Evolutionary conservation across 495 filamentous ascomycete species (phyloP).

Genomic region (Neurospora sp.): DNA sequence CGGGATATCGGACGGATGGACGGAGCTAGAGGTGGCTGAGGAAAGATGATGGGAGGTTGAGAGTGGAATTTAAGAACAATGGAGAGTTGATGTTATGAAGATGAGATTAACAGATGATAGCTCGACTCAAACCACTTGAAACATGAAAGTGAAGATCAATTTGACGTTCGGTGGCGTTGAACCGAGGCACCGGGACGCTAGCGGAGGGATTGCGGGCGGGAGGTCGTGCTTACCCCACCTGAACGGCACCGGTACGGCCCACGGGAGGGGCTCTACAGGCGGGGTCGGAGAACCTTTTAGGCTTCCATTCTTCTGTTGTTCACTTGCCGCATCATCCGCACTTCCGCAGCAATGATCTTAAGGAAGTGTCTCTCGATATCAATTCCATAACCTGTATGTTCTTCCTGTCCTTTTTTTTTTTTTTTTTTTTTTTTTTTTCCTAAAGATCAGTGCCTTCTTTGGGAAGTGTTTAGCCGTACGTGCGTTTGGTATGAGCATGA

Average conservation of each 20-base stretch:
- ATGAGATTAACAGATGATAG: background rate
- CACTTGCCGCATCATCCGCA: background rate
- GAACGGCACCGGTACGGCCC: background rate
- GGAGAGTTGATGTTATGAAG: background rate
- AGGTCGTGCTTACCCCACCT: background rate
- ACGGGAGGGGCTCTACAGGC: background rate
- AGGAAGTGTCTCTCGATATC: too few species aligned
- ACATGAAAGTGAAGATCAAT: background rate
- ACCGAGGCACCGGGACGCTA: background rate
- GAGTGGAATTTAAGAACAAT: background rate
- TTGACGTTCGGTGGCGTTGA: background rate
- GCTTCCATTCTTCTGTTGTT: background rate
- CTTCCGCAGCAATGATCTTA: background rate
- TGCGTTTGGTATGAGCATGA: background rate
- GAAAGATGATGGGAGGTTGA: background rate
- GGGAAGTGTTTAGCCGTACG: background rate
- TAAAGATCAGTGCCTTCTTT: background rate
- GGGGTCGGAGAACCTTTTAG: background rate
- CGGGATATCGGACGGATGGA: background rate
- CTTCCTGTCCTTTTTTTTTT: background rate
- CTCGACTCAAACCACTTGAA: background rate
- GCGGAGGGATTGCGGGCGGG: background rate
- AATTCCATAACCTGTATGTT: background rate
- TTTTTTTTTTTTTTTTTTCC: background rate
- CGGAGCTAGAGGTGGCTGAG: background rate